Conservation (phyloP, 768 basidiomycete species). For the Collybiopsis confluens region DNA sequence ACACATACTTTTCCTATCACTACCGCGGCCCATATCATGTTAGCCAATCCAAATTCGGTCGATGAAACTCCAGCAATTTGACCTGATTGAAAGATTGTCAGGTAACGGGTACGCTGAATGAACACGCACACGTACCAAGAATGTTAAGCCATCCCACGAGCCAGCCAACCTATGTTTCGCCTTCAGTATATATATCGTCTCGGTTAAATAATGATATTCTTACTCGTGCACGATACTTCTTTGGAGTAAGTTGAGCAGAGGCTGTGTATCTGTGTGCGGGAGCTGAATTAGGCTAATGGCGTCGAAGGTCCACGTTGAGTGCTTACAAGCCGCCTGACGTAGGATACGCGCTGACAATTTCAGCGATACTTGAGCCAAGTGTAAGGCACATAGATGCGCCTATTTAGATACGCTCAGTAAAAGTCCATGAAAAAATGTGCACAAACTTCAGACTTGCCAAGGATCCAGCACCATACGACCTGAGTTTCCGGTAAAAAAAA, state of each 20-base stretch:
- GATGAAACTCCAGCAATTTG: conserved; percentile 85
- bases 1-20: conserved; percentile 45
- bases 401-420: too few species aligned
- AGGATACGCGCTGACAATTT: conserved; percentile 73
- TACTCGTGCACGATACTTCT: conserved; percentile 59
- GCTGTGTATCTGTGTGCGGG: conserved; percentile 61
- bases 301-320: too few species aligned
- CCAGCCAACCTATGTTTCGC: conserved; percentile 55
- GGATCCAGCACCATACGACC: conserved; percentile 74
- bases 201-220: conserved; percentile 3
- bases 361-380: conserved; percentile 68
- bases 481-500: too few species aligned
- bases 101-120: not conserved
- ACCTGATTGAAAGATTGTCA: conserved; percentile 31
- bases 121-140: conserved; percentile 41
- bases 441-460: conserved; percentile 24
- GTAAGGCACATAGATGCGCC: conserved; percentile 69
- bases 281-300: not conserved
- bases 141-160: conserved; percentile 83
- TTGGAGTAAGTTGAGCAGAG: conserved; percentile 69
- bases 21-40: conserved; percentile 80
- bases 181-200: not conserved
- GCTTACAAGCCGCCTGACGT: conserved; percentile 69
- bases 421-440: too few species aligned
- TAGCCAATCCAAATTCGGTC: conserved; percentile 77